Evolutionary conservation across 805 yeast species (phyloP).

Genomic region (Metschnikowia orientalis): DNA sequence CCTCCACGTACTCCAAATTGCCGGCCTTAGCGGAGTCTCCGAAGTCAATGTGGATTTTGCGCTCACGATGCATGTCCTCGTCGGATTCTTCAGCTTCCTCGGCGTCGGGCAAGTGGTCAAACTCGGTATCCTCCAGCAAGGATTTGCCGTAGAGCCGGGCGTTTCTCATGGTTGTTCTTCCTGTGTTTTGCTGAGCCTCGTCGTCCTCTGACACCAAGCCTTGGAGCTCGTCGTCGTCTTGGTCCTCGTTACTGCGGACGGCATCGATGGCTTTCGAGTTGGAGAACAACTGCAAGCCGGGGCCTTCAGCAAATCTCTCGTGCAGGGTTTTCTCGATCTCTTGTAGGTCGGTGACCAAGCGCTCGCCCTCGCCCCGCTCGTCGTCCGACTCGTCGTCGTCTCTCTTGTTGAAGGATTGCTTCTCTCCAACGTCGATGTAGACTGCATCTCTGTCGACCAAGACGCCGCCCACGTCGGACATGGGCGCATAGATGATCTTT

Average conservation of each 20-base stretch:
- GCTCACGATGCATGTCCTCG: conserved; percentile 25
- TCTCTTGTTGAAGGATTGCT: conserved; percentile 38
- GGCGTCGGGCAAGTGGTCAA: conserved; percentile 37
- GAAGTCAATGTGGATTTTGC: conserved; percentile 47
- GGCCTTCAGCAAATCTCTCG: conserved; percentile 54
- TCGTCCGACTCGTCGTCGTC: conserved; percentile 44
- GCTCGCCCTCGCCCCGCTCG: conserved; percentile 81
- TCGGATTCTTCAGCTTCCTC: conserved; percentile 38
- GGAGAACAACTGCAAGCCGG: conserved; percentile 74
- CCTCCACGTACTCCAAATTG: conserved; percentile 42
- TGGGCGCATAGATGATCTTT: conserved; percentile 94
- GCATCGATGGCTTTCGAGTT: conserved; percentile 45
- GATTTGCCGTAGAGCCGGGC: conserved; percentile 53
- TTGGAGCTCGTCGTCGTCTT: conserved; percentile 35
- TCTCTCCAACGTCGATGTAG: conserved; percentile 74
- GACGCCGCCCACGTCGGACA: conserved; percentile 99
- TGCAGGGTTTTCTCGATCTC: conserved; percentile 56
- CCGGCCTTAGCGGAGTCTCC: conserved; percentile 28
- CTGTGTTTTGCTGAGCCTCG: conserved; percentile 42
- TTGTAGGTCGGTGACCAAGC: conserved; percentile 77
- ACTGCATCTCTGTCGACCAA: conserved; percentile 96
- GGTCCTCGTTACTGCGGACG: conserved; percentile 29
- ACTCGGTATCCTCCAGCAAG: conserved; percentile 44
- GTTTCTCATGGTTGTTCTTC: conserved; percentile 61
- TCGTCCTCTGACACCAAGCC: conserved; percentile 29